Evolutionary conservation across 2,329 filamentous ascomycete genomes (phyloP).

Genomic region (Colletotrichum sansevieriae): DNA sequence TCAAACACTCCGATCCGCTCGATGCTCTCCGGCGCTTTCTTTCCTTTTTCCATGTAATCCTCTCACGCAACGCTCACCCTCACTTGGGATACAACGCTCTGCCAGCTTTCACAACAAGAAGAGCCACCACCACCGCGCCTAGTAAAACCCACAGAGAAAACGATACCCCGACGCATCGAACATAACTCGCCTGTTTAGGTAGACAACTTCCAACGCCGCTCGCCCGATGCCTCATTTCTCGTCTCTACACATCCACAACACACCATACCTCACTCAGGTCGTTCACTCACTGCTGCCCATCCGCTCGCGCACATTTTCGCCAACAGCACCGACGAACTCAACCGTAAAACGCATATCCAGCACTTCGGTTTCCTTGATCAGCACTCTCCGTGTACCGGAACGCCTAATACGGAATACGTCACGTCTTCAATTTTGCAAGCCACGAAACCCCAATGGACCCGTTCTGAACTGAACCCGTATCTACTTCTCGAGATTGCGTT

Average conservation of each 20-base stretch:
- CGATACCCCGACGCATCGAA: neutral
- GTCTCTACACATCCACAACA: neutral
- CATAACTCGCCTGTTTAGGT: no score
- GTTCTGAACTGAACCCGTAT: conserved; percentile 6
- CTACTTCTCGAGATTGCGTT: neutral
- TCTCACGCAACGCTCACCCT: neutral
- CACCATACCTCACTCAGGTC: neutral
- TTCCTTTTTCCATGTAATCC: neutral
- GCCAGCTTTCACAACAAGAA: neutral
- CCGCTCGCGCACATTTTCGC: neutral
- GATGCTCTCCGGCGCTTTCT: conserved; percentile 4
- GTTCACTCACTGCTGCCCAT: conserved; percentile 10
- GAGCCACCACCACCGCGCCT: neutral
- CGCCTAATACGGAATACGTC: conserved; percentile 24
- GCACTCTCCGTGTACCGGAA: conserved; percentile 14
- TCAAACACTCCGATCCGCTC: conserved; percentile 19
- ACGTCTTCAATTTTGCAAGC: conserved; percentile 14
- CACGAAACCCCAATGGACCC: conserved; percentile 8
- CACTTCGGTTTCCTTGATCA: conserved; percentile 24
- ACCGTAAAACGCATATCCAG: conserved; percentile 1
- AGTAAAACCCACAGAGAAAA: conserved; percentile 8
- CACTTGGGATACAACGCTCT: neutral
- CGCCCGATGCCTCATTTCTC: conserved; percentile 1
- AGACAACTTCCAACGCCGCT: neutral
- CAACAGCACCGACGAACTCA: conserved; percentile 18